Conservation (phyloP, 2,329 filamentous ascomycete species). For the Botryotinia globosa region DNA sequence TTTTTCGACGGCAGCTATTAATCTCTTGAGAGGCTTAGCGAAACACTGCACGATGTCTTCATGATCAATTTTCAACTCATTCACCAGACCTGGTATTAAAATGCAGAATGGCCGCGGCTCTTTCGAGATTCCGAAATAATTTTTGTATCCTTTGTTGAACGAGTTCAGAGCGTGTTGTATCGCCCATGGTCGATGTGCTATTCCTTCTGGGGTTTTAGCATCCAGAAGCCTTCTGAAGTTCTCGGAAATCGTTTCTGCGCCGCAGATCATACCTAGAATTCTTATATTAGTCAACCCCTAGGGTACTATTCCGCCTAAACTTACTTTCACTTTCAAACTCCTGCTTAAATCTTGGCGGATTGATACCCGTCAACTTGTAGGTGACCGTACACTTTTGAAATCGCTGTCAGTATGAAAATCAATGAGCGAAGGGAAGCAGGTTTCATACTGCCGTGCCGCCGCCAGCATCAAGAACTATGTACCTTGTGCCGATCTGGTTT, state of each 20-base stretch:
- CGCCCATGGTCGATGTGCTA: neutral
- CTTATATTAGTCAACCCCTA: neutral
- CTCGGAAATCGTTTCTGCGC: constrained; percentile 14
- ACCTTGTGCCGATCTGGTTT: neutral
- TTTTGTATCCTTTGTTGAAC: neutral
- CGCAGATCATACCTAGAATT: constrained; percentile 11
- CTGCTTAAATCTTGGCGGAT: constrained; percentile 6
- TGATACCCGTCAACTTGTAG: neutral
- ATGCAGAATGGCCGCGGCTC: neutral
- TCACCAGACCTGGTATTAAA: neutral
- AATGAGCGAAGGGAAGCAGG: neutral
- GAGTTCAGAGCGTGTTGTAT: neutral
- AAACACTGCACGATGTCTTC: neutral
- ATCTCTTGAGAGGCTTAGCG: neutral
- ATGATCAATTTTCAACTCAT: neutral
- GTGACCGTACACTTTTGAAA: constrained; percentile 2
- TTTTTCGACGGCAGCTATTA: neutral
- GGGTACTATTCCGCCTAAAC: neutral
- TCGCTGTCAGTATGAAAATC: neutral
- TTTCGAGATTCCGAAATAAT: neutral
- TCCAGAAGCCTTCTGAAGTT: neutral
- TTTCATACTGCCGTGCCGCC: neutral
- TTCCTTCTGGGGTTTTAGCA: neutral
- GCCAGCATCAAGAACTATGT: neutral
- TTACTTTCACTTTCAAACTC: constrained; percentile 10